Conservation (phyloP, 768 basidiomycete genomes). For the Collybiopsis confluens region DNA sequence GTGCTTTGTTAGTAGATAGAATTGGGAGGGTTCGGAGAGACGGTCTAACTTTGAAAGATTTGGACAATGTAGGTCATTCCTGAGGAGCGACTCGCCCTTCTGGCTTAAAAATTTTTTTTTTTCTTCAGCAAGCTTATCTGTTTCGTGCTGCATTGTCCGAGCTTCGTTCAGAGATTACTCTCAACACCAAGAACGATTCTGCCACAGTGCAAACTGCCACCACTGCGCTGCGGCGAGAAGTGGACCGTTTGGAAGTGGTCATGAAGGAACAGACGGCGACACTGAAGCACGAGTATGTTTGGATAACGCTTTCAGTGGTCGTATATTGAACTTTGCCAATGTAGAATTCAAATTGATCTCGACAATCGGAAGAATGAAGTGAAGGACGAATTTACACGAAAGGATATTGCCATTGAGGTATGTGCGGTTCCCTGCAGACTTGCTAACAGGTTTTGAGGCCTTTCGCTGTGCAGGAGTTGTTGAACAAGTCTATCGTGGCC, state of each 20-base stretch:
- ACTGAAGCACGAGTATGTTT: constrained; percentile 86
- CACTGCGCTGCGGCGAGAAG: constrained; percentile 77
- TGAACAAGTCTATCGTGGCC: constrained; percentile 69
- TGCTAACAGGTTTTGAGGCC: not conserved
- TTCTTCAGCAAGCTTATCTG: constrained; percentile 82
- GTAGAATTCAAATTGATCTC: constrained; percentile 93
- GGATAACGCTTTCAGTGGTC: not conserved
- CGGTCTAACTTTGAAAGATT: constrained; percentile 69
- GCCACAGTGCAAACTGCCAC: constrained; percentile 76
- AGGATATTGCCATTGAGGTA: constrained; percentile 84
- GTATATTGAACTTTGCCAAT: constrained; percentile 8
- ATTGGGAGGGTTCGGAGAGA: constrained; percentile 67
- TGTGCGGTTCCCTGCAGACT: constrained; percentile 13
- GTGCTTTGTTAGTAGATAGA: constrained; percentile 75
- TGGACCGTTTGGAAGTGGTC: constrained; percentile 80
- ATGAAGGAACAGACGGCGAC: constrained; percentile 91
- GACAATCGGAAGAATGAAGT: constrained; percentile 92
- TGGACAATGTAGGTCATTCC: constrained; percentile 65
- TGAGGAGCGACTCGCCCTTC: not conserved
- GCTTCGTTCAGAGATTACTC: constrained; percentile 78
- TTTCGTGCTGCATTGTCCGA: constrained; percentile 93
- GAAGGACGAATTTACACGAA: constrained; percentile 75
- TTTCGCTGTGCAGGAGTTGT: constrained; percentile 48
- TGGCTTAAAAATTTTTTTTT: constrained; percentile 5
- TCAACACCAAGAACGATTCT: constrained; percentile 79